phyloP scores from a whole-genome alignment of 345 rosid species.

The Abelmoschus esculentus region DNA sequence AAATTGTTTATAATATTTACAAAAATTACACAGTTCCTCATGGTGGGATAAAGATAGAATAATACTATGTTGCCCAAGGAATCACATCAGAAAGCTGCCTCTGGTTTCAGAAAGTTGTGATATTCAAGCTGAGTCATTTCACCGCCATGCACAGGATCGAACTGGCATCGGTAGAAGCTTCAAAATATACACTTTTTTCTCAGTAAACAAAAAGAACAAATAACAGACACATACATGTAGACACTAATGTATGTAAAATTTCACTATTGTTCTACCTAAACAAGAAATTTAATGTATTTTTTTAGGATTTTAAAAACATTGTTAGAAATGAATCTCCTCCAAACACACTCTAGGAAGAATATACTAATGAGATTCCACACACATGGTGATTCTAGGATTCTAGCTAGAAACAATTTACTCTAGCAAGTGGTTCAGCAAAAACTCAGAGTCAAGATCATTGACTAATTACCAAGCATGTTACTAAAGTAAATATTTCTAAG shows the following conservation, averaged over 20 bases:
- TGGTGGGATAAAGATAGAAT: background rate
- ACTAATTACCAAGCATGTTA: background rate
- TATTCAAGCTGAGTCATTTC: conserved; percentile 84
- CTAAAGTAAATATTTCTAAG: background rate
- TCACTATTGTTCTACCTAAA: no score
- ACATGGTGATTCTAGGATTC: no score
- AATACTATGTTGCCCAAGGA: background rate
- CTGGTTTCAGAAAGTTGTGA: conserved; percentile 79
- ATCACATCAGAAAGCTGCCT: conserved; percentile 37
- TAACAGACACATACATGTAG: conserved; percentile 12
- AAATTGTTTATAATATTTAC: conserved; percentile 6
- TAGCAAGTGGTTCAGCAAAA: no score
- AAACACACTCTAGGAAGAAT: background rate
- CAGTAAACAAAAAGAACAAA: background rate
- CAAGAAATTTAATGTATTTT: no score
- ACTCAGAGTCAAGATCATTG: background rate
- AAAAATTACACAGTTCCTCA: background rate
- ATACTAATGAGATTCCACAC: background rate
- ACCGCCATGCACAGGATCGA: conserved; percentile 82
- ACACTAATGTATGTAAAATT: background rate
- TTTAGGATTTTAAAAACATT: no score
- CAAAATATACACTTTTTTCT: conserved; percentile 16
- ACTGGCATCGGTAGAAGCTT: conserved; percentile 87
- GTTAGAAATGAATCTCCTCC: no score
- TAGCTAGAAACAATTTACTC: background rate